Percentiles rank a stretch among this genome's conserved stretches.
These are phyloP conservation scores for Penicillium salamii DNA, from an alignment of 495 filamentous ascomycete genomes.

Conservation along the genomic window DNA sequence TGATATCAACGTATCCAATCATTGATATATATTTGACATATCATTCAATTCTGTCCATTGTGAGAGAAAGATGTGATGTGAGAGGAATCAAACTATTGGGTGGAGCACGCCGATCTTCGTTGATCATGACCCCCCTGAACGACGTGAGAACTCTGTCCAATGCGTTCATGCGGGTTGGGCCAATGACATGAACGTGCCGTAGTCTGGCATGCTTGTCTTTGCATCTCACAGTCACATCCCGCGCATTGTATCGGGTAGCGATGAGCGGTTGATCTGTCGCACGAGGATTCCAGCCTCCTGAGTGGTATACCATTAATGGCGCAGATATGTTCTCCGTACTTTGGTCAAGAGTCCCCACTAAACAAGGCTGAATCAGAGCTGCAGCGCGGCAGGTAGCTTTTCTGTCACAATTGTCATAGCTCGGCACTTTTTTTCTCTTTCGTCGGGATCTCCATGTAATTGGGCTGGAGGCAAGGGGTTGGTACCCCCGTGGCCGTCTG, in stretches of 20 bases:
- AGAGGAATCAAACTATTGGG: constrained; percentile 12
- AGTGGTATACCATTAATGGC: neutral
- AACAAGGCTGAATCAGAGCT: neutral
- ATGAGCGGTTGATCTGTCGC: neutral
- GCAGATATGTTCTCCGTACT: neutral
- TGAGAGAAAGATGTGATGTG: neutral
- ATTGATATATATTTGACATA: neutral
- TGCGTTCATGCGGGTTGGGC: neutral
- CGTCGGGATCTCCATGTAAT: neutral
- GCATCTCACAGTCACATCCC: neutral
- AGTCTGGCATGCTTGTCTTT: neutral
- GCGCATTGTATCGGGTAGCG: neutral
- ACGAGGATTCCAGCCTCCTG: neutral
- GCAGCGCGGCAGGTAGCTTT: neutral
- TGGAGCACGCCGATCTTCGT: constrained; percentile 9
- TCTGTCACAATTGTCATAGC: neutral
- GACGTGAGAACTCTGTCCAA: neutral
- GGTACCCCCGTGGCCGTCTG: neutral
- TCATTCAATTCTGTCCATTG: neutral
- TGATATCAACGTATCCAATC: neutral
- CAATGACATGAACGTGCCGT: neutral
- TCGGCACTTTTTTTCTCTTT: neutral
- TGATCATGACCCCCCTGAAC: constrained; percentile 1
- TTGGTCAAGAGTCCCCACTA: neutral
- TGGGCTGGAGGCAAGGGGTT: neutral